Percentiles rank a stretch among this genome's conserved stretches.
These are phyloP conservation scores for Coffea canephora DNA, from an alignment of 257 asterid genomes.

Conservation along the genomic window DNA sequence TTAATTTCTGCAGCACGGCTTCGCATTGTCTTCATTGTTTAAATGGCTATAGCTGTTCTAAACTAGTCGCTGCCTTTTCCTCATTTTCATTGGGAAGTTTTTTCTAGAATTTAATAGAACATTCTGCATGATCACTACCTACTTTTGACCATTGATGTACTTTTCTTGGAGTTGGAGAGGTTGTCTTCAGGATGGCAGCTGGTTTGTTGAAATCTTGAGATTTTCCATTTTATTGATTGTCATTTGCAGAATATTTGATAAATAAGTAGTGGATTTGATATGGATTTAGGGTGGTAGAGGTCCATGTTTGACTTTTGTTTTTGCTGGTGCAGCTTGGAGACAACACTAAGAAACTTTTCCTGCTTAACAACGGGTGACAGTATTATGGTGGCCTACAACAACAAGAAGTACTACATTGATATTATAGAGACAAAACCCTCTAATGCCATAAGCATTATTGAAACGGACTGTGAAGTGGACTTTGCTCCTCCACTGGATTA, in stretches of 20 bases:
- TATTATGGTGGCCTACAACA: constrained; percentile 98
- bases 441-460: constrained; percentile 82
- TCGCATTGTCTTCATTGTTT: not conserved
- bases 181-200: not conserved
- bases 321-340: constrained; percentile 76
- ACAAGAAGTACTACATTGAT: constrained; percentile 88
- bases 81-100: not conserved
- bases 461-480: constrained; percentile 99
- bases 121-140: not conserved
- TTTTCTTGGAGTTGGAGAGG: not conserved
- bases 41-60: not conserved
- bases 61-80: not conserved
- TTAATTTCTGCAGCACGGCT: too few species aligned
- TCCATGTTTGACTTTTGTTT: constrained; percentile 11
- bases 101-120: not conserved
- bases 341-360: constrained; percentile 91
- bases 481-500: constrained; percentile 99
- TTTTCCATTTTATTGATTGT: not conserved
- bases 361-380: constrained; percentile 97
- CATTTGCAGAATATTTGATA: constrained; percentile 2
- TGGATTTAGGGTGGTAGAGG: not conserved
- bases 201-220: not conserved
- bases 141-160: not conserved
- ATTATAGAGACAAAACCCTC: constrained; percentile 97
- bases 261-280: not conserved